A percentile compares a stretch with the other conserved stretches of the same genome.
These are phyloP conservation scores for Dictyostelium brefeldianum DNA, from an alignment of 78 protist genomes.

Conservation along the genomic window DNA sequence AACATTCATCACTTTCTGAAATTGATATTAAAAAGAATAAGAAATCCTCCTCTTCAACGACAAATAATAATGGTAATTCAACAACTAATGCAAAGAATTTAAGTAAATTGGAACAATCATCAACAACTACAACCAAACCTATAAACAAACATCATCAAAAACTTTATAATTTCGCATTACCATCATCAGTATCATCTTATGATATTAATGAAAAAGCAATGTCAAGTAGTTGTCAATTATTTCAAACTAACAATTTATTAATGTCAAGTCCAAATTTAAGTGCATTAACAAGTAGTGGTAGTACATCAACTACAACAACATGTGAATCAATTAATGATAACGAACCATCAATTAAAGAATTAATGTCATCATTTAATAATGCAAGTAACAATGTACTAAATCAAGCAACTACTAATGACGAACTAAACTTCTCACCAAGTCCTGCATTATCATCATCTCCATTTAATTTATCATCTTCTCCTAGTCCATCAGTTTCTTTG, in stretches of 20 bases:
- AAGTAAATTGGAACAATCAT: neutral
- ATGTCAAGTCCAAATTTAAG: neutral
- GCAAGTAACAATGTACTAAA: neutral
- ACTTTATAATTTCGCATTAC: neutral
- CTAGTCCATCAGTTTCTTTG: neutral
- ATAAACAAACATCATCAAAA: too few relatives aligned
- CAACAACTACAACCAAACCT: too few relatives aligned
- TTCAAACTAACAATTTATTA: neutral
- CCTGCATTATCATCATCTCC: neutral
- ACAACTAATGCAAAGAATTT: neutral
- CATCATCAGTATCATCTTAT: neutral
- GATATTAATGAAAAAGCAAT: neutral
- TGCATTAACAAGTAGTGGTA: neutral
- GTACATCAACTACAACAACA: neutral
- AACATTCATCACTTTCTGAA: constrained; percentile 12
- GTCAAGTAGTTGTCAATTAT: constrained; percentile 7
- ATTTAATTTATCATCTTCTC: constrained; percentile 3
- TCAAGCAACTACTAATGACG: neutral
- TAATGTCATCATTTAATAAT: neutral
- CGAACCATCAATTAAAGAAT: constrained; percentile 26
- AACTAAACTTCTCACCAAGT: neutral
- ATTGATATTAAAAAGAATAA: constrained; percentile 9
- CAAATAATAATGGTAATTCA: neutral
- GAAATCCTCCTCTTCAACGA: neutral
- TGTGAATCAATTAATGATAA: neutral